Percentiles rank a stretch among this genome's conserved stretches.
Evolutionary conservation across 306 rosid species (phyloP).

Genomic region (Begonia peltatifolia): DNA sequence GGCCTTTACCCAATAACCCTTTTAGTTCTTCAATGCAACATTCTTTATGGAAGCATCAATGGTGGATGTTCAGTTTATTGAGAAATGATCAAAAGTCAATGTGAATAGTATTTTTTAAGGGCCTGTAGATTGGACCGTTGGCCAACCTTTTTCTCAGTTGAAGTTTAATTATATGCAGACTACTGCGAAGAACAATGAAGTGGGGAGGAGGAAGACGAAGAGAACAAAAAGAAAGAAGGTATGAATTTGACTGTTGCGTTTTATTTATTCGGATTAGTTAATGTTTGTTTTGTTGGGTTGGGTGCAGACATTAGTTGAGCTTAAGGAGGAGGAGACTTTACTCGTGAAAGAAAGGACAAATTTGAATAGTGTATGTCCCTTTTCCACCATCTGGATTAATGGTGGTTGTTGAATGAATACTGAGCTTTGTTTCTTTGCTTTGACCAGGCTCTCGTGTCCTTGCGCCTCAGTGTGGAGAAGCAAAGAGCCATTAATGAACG

Average conservation of each 20-base stretch:
- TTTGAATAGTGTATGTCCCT: constrained; percentile 44
- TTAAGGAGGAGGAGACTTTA: constrained; percentile 65
- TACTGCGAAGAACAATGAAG: neutral
- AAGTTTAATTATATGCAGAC: neutral
- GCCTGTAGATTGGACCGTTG: too few species aligned
- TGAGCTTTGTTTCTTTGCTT: neutral
- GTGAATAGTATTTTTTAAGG: too few species aligned
- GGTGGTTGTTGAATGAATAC: neutral
- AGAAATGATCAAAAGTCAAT: too few species aligned
- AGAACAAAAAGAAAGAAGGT: neutral
- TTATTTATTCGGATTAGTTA: neutral
- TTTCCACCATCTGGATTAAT: neutral
- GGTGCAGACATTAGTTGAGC: constrained; percentile 65
- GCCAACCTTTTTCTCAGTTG: too few species aligned
- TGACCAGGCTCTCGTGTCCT: constrained; percentile 45
- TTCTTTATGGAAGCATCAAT: too few species aligned
- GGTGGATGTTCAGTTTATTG: too few species aligned
- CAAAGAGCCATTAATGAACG: constrained; percentile 43
- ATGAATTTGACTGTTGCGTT: neutral
- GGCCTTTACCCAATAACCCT: too few species aligned
- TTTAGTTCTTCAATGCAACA: too few species aligned
- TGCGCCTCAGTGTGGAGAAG: constrained; percentile 39
- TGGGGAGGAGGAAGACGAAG: neutral
- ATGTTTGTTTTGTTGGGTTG: neutral
- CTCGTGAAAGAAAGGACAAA: constrained; percentile 51